Conservation (phyloP, 2,329 filamentous ascomycete species). For the Diaporthe amygdali region DNA sequence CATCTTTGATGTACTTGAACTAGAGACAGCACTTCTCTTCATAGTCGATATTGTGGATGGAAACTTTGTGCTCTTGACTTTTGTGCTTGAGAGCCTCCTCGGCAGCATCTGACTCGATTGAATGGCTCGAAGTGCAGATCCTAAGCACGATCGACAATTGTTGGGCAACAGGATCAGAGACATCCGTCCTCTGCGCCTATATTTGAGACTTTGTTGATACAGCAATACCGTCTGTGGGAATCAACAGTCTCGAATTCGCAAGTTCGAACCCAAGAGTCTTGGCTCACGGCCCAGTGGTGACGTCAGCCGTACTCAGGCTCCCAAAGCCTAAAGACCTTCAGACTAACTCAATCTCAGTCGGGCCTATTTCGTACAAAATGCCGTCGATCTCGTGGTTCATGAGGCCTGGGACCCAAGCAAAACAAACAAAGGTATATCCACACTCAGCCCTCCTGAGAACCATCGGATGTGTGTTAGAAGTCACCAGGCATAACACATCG, state of each 20-base stretch:
- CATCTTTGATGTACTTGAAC: constrained; percentile 15
- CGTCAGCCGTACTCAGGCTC: neutral
- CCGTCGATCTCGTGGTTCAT: neutral
- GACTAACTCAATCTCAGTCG: neutral
- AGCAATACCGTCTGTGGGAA: neutral
- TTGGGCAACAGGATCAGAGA: neutral
- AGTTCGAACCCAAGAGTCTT: neutral
- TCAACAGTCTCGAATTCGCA: neutral
- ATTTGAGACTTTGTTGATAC: neutral
- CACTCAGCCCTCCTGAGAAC: neutral
- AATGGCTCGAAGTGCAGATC: neutral
- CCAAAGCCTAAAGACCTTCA: neutral
- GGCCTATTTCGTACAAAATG: neutral
- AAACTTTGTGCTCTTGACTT: neutral
- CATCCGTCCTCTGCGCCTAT: neutral
- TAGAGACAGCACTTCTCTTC: constrained; percentile 15
- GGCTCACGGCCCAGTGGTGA: constrained; percentile 10
- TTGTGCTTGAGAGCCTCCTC: neutral
- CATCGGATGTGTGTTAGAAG: constrained; percentile 1
- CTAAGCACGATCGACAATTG: neutral
- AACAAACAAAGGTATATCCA: neutral
- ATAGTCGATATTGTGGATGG: neutral
- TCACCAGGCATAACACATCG: neutral
- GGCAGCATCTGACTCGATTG: neutral
- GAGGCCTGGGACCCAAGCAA: neutral